A percentile compares a stretch with the other conserved stretches of the same genome.
Evolutionary conservation across 2,329 filamentous ascomycete species (phyloP).

Genomic region (Ceratocystis eucalypticola): DNA sequence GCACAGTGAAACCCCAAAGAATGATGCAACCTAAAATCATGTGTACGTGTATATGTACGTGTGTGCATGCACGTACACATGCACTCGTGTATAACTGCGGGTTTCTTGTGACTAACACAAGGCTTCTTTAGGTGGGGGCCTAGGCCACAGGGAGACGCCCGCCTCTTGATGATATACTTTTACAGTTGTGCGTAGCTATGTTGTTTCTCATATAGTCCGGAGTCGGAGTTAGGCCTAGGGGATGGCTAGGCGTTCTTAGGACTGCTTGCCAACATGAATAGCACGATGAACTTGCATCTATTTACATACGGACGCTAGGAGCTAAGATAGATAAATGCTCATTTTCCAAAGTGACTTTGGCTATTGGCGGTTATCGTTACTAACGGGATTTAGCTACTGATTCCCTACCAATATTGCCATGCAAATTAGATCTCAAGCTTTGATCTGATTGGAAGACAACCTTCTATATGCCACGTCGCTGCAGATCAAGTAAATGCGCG

Average conservation of each 20-base stretch:
- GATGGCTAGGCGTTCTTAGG: background rate
- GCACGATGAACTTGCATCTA: too few relatives aligned
- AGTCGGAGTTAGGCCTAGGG: background rate
- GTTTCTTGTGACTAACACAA: background rate
- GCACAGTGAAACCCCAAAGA: background rate
- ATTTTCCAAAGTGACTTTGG: background rate
- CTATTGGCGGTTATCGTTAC: background rate
- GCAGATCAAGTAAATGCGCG: background rate
- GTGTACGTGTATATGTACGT: background rate
- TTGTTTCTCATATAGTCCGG: background rate
- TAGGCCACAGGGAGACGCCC: background rate
- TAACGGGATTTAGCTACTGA: background rate
- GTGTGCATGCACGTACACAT: background rate
- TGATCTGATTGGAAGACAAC: background rate
- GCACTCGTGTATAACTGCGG: background rate
- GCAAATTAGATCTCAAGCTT: background rate
- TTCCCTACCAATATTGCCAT: background rate
- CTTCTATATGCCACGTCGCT: background rate
- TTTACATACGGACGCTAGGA: too few relatives aligned
- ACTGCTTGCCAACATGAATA: too few relatives aligned
- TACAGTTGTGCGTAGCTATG: too few relatives aligned
- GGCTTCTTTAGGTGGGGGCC: background rate
- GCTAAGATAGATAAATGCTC: background rate
- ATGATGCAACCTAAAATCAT: slow-evolving; percentile 4
- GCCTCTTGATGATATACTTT: too few relatives aligned